A percentile compares a stretch with the other conserved stretches of the same genome.
These are phyloP conservation scores for Taxawa tesnikishii DNA, from an alignment of 2,329 filamentous ascomycete genomes.

Conservation along the genomic window DNA sequence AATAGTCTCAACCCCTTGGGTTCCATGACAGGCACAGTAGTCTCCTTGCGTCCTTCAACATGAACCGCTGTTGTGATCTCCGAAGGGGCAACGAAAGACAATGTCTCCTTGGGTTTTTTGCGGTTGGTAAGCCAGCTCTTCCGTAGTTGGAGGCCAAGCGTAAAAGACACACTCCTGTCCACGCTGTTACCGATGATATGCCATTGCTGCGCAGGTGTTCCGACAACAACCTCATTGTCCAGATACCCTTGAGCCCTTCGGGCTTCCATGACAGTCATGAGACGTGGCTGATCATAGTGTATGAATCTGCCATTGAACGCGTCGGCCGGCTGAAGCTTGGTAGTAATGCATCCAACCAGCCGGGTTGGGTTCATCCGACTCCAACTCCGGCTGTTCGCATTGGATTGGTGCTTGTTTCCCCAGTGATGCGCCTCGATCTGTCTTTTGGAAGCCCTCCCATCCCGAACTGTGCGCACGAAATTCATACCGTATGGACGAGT, in stretches of 20 bases:
- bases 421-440: neutral
- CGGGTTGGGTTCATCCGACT: constrained; percentile 38
- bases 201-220: constrained; percentile 42
- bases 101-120: too few relatives aligned
- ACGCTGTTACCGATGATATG: constrained; percentile 68
- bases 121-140: constrained; percentile 48
- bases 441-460: constrained; percentile 6
- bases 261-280: constrained; percentile 53
- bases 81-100: too few relatives aligned
- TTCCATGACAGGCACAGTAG: too few relatives aligned
- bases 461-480: constrained; percentile 12
- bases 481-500: constrained; percentile 30
- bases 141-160: constrained; percentile 51
- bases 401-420: constrained; percentile 21
- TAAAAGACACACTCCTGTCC: constrained; percentile 53
- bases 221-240: constrained; percentile 59
- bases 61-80: too few relatives aligned
- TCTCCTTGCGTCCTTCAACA: too few relatives aligned
- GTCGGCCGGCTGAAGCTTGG: constrained; percentile 38
- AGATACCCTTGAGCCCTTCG: constrained; percentile 57
- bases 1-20: too few relatives aligned
- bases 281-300: constrained; percentile 55
- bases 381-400: constrained; percentile 27
- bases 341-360: constrained; percentile 54
- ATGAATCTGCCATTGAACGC: constrained; percentile 41